phyloP scores from a whole-genome alignment of 768 basidiomycete species.

The Leccinum variicolor region DNA sequence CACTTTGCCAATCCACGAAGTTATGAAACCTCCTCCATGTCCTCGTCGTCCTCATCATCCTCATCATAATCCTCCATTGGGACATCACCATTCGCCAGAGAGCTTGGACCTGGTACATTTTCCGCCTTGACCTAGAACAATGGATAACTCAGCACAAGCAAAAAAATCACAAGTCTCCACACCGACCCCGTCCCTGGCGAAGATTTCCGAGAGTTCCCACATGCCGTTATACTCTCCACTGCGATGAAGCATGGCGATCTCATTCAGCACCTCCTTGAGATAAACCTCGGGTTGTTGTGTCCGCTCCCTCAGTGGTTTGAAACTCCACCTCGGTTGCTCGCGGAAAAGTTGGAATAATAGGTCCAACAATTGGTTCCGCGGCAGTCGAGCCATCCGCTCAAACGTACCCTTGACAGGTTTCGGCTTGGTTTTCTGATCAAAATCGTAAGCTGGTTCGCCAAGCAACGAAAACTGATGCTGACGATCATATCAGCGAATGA shows the following conservation, averaged over 20 bases:
- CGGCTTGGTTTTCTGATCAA: conserved; percentile 53
- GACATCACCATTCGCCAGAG: conserved; percentile 21
- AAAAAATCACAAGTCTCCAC: background rate
- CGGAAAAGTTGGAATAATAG: conserved; percentile 75
- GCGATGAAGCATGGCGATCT: conserved; percentile 74
- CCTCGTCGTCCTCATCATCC: conserved; percentile 54
- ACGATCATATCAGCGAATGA: conserved; percentile 69
- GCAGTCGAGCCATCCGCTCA: conserved; percentile 91
- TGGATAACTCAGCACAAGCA: conserved; percentile 2
- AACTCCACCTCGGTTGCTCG: conserved; percentile 77
- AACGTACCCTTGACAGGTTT: conserved; percentile 68
- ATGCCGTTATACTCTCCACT: conserved; percentile 78
- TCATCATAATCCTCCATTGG: conserved; percentile 44
- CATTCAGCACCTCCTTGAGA: conserved; percentile 76
- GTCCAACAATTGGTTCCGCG: conserved; percentile 84
- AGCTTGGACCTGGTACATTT: conserved; percentile 41
- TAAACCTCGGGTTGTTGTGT: conserved; percentile 87
- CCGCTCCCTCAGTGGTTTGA: conserved; percentile 70
- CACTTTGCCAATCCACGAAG: background rate
- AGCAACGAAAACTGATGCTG: conserved; percentile 28
- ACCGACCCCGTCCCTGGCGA: conserved; percentile 60
- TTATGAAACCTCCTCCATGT: conserved; percentile 72
- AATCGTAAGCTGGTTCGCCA: conserved; percentile 4
- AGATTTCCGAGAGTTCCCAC: conserved; percentile 78
- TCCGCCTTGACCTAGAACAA: conserved; percentile 41